phyloP scores from a whole-genome alignment of 2,329 filamentous ascomycete species.

The Aureobasidium mangrovei region DNA sequence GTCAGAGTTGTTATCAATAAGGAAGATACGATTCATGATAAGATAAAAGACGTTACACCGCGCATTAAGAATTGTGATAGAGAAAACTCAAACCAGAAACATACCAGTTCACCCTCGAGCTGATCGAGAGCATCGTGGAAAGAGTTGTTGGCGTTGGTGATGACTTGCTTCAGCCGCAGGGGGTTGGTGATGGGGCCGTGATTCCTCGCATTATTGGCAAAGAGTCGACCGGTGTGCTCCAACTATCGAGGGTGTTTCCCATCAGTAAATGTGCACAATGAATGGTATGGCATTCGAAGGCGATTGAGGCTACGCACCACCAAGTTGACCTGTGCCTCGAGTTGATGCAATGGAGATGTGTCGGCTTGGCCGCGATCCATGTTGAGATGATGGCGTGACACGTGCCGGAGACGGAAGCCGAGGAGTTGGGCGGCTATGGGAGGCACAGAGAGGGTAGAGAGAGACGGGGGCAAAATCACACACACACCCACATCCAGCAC shows the following conservation, averaged over 20 bases:
- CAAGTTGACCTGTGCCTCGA: slow-evolving; percentile 40
- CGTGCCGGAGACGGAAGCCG: not conserved
- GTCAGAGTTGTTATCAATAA: slow-evolving; percentile 5
- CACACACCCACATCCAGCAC: too few relatives aligned
- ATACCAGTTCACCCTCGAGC: slow-evolving; percentile 39
- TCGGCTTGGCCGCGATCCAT: slow-evolving; percentile 15
- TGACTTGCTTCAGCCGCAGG: slow-evolving; percentile 27
- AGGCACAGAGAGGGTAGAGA: not conserved
- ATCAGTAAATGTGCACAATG: not conserved
- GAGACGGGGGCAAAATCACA: too few relatives aligned
- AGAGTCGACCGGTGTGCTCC: slow-evolving; percentile 36
- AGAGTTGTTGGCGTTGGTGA: slow-evolving; percentile 34
- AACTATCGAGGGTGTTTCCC: slow-evolving; percentile 24
- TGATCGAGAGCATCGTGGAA: slow-evolving; percentile 46
- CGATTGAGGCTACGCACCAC: slow-evolving; percentile 30
- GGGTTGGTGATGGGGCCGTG: slow-evolving; percentile 26
- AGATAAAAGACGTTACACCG: not conserved
- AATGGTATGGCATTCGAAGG: not conserved
- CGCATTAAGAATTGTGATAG: not conserved
- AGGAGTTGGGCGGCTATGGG: not conserved
- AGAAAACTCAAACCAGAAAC: slow-evolving; percentile 10
- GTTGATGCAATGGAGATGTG: slow-evolving; percentile 32
- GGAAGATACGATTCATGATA: not conserved
- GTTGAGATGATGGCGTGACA: slow-evolving; percentile 12
- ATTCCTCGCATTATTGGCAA: slow-evolving; percentile 31